phyloP scores from a whole-genome alignment of 1,139 yeast genomes.

The Pneumocystis oryctolagi region DNA sequence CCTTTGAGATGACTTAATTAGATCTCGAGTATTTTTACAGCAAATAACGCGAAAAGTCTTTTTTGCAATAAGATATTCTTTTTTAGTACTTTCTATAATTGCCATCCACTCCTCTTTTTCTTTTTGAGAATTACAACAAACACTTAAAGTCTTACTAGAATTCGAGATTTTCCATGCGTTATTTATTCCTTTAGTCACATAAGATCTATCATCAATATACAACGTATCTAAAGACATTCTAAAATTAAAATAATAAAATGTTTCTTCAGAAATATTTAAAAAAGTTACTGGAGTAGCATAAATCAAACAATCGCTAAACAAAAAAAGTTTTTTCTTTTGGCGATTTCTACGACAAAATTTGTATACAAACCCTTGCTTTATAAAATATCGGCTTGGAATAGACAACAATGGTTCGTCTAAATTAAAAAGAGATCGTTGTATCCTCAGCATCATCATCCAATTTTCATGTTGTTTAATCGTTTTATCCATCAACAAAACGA shows the following conservation, averaged over 20 bases:
- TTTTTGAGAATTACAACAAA: background rate
- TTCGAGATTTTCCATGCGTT: constrained; percentile 2
- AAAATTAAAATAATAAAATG: background rate
- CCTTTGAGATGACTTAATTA: background rate
- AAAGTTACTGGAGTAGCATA: constrained; percentile 1
- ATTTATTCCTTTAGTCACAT: background rate
- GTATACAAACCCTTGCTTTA: constrained; percentile 3
- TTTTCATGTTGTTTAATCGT: constrained; percentile 2
- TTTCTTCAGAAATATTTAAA: background rate
- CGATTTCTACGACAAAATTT: constrained; percentile 1
- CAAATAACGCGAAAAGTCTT: background rate
- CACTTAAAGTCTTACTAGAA: background rate
- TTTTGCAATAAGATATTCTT: background rate
- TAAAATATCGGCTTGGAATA: constrained; percentile 2
- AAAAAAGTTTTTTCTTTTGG: constrained; percentile 5
- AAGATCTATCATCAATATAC: background rate
- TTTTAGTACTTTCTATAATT: background rate
- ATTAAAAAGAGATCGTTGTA: constrained; percentile 1
- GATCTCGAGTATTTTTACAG: background rate
- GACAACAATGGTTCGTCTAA: constrained; percentile 4
- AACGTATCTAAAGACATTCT: background rate
- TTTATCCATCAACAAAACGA: constrained; percentile 2
- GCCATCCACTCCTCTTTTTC: constrained; percentile 1
- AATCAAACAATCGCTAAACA: constrained; percentile 7
- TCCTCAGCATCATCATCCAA: constrained; percentile 2